Evolutionary conservation across 2,329 filamentous ascomycete species (phyloP).

Genomic region (Botrytis paeoniae): DNA sequence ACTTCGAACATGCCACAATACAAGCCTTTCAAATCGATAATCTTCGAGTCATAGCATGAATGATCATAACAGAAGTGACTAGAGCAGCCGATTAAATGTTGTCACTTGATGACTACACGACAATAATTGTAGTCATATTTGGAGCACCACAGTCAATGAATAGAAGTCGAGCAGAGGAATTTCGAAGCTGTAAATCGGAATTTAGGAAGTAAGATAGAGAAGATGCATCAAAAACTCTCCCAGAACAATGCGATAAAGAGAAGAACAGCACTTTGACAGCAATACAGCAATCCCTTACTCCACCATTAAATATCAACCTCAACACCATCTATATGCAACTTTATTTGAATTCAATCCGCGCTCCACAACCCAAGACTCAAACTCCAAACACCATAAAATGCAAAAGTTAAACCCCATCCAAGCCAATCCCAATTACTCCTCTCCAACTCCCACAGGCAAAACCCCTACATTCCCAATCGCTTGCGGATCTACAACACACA

Average conservation of each 20-base stretch:
- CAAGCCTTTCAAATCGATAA: rapidly evolving
- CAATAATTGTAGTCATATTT: rapidly evolving
- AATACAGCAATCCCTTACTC: background rate
- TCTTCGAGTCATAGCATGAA: background rate
- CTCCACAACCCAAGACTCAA: background rate
- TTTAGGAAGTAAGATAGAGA: background rate
- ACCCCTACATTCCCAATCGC: conserved; percentile 22
- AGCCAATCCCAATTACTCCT: background rate
- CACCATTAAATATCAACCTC: background rate
- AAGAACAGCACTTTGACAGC: background rate
- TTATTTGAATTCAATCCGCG: background rate
- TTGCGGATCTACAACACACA: background rate
- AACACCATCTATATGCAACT: background rate
- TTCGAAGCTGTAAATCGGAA: rapidly evolving
- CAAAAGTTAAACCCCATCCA: background rate
- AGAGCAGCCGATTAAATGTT: background rate
- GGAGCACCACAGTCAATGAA: background rate
- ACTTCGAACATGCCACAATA: background rate
- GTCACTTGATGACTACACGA: background rate
- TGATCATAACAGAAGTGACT: too few relatives aligned
- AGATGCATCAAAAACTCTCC: rapidly evolving
- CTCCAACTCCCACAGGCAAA: conserved; percentile 1
- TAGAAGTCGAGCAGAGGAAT: background rate
- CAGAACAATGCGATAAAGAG: background rate
- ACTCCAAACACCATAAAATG: background rate